Conservation (phyloP, 2,329 filamentous ascomycete genomes). For the Trichophyton rubrum region DNA sequence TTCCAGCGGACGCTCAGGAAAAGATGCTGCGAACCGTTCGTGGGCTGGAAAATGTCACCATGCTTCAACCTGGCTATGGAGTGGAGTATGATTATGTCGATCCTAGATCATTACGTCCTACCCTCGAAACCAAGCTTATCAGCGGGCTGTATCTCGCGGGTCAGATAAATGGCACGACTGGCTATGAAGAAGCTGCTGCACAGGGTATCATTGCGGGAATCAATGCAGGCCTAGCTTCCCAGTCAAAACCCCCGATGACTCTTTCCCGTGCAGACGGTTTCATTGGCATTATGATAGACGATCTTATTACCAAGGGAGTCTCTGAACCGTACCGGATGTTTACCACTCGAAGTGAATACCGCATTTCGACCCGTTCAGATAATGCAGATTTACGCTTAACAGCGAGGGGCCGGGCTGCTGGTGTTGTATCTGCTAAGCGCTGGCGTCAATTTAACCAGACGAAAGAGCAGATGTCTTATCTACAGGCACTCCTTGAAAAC, state of each 20-base stretch:
- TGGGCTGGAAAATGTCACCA: slow-evolving; percentile 78
- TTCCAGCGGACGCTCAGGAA: slow-evolving; percentile 77
- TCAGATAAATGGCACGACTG: slow-evolving; percentile 96
- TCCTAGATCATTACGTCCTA: slow-evolving; percentile 73
- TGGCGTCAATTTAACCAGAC: slow-evolving; percentile 61
- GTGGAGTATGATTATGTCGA: slow-evolving; percentile 99
- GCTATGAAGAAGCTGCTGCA: slow-evolving; percentile 92
- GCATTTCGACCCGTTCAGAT: slow-evolving; percentile 81
- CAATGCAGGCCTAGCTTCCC: slow-evolving; percentile 75
- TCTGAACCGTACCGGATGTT: slow-evolving; percentile 98
- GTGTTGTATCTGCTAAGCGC: slow-evolving; percentile 64
- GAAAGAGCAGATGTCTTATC: slow-evolving; percentile 52
- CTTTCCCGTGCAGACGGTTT: slow-evolving; percentile 79
- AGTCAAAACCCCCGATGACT: slow-evolving; percentile 51
- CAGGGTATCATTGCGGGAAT: slow-evolving; percentile 88
- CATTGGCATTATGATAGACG: slow-evolving; percentile 98
- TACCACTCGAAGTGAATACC: slow-evolving; percentile 87
- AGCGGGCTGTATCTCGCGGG: slow-evolving; percentile 80
- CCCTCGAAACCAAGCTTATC: slow-evolving; percentile 88
- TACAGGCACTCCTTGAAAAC: slow-evolving; percentile 49
- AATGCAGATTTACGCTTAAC: slow-evolving; percentile 88
- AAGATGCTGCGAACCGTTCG: slow-evolving; percentile 70
- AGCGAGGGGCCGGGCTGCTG: slow-evolving; percentile 58
- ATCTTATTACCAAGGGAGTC: slow-evolving; percentile 91
- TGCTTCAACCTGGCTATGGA: slow-evolving; percentile 92